Percentiles rank a stretch among this genome's conserved stretches.
Evolutionary conservation across 768 basidiomycete genomes (phyloP).

Genomic region (Hygrocybe punicea): DNA sequence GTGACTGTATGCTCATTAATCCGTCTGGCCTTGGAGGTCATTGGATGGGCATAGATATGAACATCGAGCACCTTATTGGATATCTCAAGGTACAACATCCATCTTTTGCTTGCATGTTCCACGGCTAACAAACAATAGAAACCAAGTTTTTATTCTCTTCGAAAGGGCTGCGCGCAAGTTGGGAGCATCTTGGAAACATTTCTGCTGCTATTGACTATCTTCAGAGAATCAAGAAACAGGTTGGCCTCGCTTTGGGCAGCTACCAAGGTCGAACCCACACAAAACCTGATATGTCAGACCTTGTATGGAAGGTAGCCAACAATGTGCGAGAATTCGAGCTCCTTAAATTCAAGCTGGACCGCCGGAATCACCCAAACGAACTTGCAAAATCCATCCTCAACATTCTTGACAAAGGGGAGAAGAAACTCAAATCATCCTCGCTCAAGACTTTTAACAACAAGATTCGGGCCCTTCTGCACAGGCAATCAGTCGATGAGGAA

Average conservation of each 20-base stretch:
- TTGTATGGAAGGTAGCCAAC: slow-evolving; percentile 5
- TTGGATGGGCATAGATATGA: slow-evolving; percentile 34
- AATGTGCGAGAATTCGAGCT: not conserved
- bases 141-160: slow-evolving; percentile 14
- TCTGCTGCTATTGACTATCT: slow-evolving; percentile 31
- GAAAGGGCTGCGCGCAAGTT: slow-evolving; percentile 31
- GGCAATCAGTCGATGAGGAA: not conserved
- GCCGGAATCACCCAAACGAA: not conserved
- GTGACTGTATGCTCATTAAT: slow-evolving; percentile 36
- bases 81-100: slow-evolving; percentile 29
- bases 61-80: slow-evolving; percentile 38
- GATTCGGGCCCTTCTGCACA: not conserved
- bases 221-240: slow-evolving; percentile 28
- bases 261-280: slow-evolving; percentile 31
- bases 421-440: not conserved
- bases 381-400: not conserved
- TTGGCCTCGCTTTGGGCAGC: slow-evolving; percentile 16
- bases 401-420: not conserved
- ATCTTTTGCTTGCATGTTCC: no score
- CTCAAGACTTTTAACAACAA: slow-evolving; percentile 6
- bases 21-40: slow-evolving; percentile 30
- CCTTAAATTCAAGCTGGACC: not conserved
- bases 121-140: no score
- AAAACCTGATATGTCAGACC: not conserved
- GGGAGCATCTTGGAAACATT: slow-evolving; percentile 33